Percentiles rank a stretch among this genome's conserved stretches.
Conservation (phyloP, 345 rosid species). For the Anacardium occidentale region DNA sequence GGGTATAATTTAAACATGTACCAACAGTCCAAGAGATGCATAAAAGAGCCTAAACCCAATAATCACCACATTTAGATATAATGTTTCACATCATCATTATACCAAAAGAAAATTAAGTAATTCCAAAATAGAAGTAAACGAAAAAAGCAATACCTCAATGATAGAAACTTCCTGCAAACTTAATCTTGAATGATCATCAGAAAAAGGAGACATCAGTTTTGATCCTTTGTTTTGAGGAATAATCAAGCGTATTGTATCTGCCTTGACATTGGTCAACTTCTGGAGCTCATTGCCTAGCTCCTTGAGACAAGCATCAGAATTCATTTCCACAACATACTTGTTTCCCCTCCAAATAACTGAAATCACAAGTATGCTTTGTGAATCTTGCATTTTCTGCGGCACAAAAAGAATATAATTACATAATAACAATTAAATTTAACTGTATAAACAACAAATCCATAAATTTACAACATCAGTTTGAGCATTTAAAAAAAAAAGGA, state of each 20-base stretch:
- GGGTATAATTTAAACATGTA: background rate
- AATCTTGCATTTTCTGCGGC: conserved; percentile 43
- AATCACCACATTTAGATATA: background rate
- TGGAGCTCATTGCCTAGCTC: conserved; percentile 71
- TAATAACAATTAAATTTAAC: background rate
- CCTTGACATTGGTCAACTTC: conserved; percentile 63
- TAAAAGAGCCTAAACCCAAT: background rate
- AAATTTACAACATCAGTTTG: background rate
- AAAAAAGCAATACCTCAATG: conserved; percentile 43
- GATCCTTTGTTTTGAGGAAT: conserved; percentile 72
- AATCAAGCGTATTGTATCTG: conserved; percentile 72
- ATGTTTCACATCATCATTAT: background rate
- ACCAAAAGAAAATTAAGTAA: background rate
- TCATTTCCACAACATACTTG: conserved; percentile 55
- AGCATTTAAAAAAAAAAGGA: no score
- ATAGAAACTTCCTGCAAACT: conserved; percentile 56
- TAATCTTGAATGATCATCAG: conserved; percentile 52
- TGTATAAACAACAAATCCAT: background rate
- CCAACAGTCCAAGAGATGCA: background rate
- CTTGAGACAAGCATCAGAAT: conserved; percentile 48
- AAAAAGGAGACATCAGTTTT: conserved; percentile 65
- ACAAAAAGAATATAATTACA: conserved; percentile 8
- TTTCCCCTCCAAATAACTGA: conserved; percentile 72
- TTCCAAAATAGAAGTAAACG: background rate
- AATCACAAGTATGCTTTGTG: conserved; percentile 36